Evolutionary conservation across 163 green algal species (phyloP).

Genomic region (Coccomyxa subellipsoidea): DNA sequence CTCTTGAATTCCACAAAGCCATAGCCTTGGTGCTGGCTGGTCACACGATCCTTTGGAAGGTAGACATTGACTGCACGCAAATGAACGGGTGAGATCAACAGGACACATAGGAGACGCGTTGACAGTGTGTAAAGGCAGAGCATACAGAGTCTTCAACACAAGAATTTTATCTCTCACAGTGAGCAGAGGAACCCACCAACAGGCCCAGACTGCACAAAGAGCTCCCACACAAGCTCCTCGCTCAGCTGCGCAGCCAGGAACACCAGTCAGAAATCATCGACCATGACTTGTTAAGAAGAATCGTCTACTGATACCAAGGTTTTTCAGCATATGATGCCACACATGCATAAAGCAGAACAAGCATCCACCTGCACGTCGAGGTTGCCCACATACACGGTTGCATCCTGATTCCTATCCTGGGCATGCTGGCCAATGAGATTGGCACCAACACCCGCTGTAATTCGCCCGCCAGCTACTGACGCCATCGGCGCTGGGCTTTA

Average conservation of each 20-base stretch:
- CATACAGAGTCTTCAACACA: too few relatives aligned
- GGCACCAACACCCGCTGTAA: conserved; percentile 77
- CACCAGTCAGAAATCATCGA: too few relatives aligned
- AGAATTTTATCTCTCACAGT: not conserved
- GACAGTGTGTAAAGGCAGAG: too few relatives aligned
- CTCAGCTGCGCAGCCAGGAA: conserved; percentile 54
- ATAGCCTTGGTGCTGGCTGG: conserved; percentile 92
- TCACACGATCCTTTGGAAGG: conserved; percentile 97
- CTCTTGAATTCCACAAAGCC: conserved; percentile 96
- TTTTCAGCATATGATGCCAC: not conserved
- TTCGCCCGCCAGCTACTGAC: conserved; percentile 67
- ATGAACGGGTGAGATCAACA: not conserved
- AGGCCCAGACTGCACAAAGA: conserved; percentile 92
- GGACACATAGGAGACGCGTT: too few relatives aligned
- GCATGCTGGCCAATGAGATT: conserved; percentile 88
- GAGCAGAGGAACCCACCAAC: conserved; percentile 64
- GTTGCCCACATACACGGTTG: conserved; percentile 95
- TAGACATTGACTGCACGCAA: conserved; percentile 91
- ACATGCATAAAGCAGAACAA: not conserved
- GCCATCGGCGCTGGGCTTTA: not conserved
- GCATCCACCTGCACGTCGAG: conserved; percentile 72
- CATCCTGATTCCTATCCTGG: conserved; percentile 77
- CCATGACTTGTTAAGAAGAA: not conserved
- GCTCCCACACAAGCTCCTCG: conserved; percentile 97
- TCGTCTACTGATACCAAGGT: not conserved